Conservation (phyloP, 2,329 filamentous ascomycete genomes). For the Elsinoe arachidis region DNA sequence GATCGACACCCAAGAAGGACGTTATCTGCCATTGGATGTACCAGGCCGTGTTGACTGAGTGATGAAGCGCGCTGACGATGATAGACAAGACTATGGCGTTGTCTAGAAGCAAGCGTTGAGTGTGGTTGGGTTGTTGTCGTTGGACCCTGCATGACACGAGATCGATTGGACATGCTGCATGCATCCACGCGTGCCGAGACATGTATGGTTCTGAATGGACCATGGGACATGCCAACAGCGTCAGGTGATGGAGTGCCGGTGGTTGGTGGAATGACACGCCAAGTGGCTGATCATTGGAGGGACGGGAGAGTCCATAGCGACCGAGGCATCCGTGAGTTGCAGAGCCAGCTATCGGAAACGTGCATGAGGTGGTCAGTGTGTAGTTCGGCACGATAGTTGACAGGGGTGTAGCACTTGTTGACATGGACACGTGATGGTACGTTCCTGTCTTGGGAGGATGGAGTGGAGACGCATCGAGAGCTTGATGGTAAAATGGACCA, state of each 20-base stretch:
- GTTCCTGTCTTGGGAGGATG: neutral
- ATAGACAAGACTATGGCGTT: slow-evolving; percentile 11
- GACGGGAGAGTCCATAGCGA: neutral
- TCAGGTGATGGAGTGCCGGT: neutral
- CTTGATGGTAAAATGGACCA: neutral
- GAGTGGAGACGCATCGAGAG: neutral
- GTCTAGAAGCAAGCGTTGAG: slow-evolving; percentile 25
- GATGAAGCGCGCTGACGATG: slow-evolving; percentile 13
- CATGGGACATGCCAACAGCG: neutral
- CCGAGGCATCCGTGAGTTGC: neutral
- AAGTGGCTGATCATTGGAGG: neutral
- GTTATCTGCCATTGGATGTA: neutral
- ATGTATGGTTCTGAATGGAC: neutral
- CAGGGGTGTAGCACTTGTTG: neutral
- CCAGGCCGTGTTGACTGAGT: neutral
- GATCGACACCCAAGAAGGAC: neutral
- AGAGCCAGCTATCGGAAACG: neutral
- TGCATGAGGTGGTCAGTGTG: neutral
- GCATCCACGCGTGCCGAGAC: slow-evolving; percentile 5
- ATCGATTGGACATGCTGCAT: slow-evolving; percentile 7
- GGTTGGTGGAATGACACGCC: neutral
- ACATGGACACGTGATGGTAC: neutral
- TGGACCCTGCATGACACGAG: neutral
- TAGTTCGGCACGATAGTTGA: neutral
- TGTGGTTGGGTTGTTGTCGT: neutral